Conservation (phyloP, 2,329 filamentous ascomycete species). For the Colletotrichum noveboracense region DNA sequence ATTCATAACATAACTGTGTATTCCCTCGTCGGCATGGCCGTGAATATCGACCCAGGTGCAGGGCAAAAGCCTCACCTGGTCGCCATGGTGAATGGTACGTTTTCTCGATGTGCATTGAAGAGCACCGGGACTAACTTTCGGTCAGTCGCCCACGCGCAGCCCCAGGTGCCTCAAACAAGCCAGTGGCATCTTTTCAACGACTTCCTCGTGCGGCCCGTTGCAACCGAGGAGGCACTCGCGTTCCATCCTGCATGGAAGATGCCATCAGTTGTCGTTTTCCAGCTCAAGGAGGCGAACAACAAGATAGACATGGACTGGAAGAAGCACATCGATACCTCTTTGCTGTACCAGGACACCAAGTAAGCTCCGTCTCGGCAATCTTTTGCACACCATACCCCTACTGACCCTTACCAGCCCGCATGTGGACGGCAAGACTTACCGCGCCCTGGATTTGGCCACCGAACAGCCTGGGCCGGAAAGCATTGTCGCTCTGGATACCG, state of each 20-base stretch:
- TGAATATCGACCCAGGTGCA: conserved; percentile 86
- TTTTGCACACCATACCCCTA: conserved; percentile 25
- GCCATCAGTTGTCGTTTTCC: conserved; percentile 86
- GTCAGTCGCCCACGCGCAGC: conserved; percentile 69
- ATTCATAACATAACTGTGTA: conserved; percentile 86
- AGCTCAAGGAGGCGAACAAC: conserved; percentile 82
- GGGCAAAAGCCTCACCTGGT: conserved; percentile 91
- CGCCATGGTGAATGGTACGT: conserved; percentile 81
- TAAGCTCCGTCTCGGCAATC: conserved; percentile 28
- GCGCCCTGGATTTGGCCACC: conserved; percentile 55
- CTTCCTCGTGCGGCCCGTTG: conserved; percentile 84
- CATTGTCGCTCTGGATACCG: conserved; percentile 90
- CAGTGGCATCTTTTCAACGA: conserved; percentile 98
- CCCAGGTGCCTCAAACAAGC: conserved; percentile 62
- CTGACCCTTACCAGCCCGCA: conserved; percentile 39
- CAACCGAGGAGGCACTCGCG: conserved; percentile 81
- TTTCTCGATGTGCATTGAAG: neutral
- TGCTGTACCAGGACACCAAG: conserved; percentile 77
- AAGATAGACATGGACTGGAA: conserved; percentile 88
- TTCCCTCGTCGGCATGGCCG: conserved; percentile 87
- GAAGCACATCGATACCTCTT: conserved; percentile 78
- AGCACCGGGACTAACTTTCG: neutral
- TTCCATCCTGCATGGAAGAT: conserved; percentile 95
- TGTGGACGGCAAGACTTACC: conserved; percentile 60
- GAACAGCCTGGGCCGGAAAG: conserved; percentile 76